Evolutionary conservation across 2,329 filamentous ascomycete species (phyloP).

Genomic region (Leptographium lundbergii): DNA sequence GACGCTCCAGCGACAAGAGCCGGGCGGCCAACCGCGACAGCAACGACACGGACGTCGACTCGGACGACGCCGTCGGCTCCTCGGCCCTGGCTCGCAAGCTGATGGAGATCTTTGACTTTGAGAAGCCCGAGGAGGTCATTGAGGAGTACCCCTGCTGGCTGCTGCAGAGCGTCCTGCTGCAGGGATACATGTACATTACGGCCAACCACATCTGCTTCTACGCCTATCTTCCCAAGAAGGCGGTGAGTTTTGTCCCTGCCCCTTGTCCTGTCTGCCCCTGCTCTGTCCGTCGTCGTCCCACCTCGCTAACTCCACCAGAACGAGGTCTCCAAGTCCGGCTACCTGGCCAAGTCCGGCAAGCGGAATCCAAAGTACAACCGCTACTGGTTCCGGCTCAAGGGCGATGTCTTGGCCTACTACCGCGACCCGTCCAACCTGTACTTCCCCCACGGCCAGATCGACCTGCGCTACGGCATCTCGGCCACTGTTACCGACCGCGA

Average conservation of each 20-base stretch:
- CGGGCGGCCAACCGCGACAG: not conserved
- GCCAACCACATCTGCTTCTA: slow-evolving; percentile 92
- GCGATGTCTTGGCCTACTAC: slow-evolving; percentile 85
- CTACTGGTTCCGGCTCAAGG: slow-evolving; percentile 89
- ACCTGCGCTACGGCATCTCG: slow-evolving; percentile 82
- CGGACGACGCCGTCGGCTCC: slow-evolving; percentile 22
- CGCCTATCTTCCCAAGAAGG: slow-evolving; percentile 89
- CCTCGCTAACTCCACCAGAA: slow-evolving; percentile 30
- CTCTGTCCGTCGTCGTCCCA: too few relatives aligned
- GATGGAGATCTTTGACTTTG: slow-evolving; percentile 77
- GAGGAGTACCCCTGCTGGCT: slow-evolving; percentile 92
- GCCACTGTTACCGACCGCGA: slow-evolving; percentile 57
- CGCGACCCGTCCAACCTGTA: slow-evolving; percentile 73
- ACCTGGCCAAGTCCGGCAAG: slow-evolving; percentile 76
- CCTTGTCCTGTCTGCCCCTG: not conserved
- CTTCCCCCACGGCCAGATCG: slow-evolving; percentile 84
- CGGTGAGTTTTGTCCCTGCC: slow-evolving; percentile 36
- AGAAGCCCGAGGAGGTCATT: slow-evolving; percentile 70
- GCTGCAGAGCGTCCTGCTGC: slow-evolving; percentile 78
- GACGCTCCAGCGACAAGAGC: slow-evolving; percentile 4
- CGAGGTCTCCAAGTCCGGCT: slow-evolving; percentile 71
- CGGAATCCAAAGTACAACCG: slow-evolving; percentile 78
- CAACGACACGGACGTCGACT: slow-evolving; percentile 20
- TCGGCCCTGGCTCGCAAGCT: slow-evolving; percentile 56
- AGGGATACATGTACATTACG: slow-evolving; percentile 95